Percentiles rank a stretch among this genome's conserved stretches.
phyloP scores from a whole-genome alignment of 257 asterid genomes.

The Scutellaria baicalensis region DNA sequence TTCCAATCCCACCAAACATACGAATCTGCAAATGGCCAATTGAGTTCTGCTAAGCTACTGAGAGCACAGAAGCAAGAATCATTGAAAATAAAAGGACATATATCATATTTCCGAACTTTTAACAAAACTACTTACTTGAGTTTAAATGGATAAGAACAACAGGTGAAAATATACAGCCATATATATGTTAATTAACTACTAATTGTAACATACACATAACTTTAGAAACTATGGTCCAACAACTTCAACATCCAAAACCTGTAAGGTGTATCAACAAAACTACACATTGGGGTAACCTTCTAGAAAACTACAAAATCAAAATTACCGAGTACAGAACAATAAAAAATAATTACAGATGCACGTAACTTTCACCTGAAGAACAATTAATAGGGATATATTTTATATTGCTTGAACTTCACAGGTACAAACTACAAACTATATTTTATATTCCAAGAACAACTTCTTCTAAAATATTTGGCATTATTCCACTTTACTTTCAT shows the following conservation, averaged over 20 bases:
- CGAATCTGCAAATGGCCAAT: constrained; percentile 56
- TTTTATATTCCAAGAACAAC: neutral
- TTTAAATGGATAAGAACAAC: neutral
- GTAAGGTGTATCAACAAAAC: neutral
- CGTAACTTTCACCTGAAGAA: neutral
- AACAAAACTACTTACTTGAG: neutral
- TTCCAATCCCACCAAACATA: constrained; percentile 99
- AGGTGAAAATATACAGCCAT: neutral
- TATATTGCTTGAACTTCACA: neutral
- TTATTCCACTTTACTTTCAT: neutral
- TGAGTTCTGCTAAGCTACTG: constrained; percentile 15
- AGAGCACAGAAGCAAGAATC: constrained; percentile 8
- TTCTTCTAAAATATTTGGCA: neutral
- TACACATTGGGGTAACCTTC: neutral
- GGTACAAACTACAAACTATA: neutral
- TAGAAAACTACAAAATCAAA: neutral
- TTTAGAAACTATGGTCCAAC: neutral
- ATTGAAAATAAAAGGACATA: neutral
- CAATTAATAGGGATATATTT: neutral
- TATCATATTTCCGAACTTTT: neutral
- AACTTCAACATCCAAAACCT: neutral
- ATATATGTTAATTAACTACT: neutral
- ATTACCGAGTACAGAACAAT: neutral
- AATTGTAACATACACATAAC: neutral
- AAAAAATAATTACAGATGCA: neutral